A percentile compares a stretch with the other conserved stretches of the same genome.
phyloP scores from a whole-genome alignment of 495 filamentous ascomycete species.

The Neurospora discreta region DNA sequence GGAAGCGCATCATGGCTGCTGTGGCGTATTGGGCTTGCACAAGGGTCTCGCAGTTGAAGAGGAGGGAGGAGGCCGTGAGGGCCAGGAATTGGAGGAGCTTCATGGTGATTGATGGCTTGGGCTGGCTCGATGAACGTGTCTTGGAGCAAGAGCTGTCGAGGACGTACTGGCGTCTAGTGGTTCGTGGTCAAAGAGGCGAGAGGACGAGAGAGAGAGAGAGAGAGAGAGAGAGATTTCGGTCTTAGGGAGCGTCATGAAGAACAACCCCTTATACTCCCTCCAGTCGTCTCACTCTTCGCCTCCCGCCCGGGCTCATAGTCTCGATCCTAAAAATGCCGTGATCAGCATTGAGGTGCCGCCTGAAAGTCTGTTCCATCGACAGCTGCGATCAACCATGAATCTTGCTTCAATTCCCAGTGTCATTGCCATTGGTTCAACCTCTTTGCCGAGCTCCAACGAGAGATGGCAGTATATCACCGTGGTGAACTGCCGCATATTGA shows the following conservation, averaged over 20 bases:
- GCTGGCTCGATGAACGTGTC: conserved; percentile 12
- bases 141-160: background rate
- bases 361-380: background rate
- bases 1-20: conserved; percentile 35
- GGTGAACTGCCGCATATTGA: conserved; percentile 6
- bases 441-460: background rate
- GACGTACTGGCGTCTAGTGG: background rate
- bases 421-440: background rate
- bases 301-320: background rate
- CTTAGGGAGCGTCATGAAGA: background rate
- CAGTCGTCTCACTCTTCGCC: background rate
- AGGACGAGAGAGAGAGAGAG: background rate
- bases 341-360: background rate
- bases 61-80: conserved; percentile 17
- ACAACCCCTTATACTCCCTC: background rate
- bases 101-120: conserved; percentile 2
- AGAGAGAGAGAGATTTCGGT: no score
- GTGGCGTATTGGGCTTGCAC: conserved; percentile 23
- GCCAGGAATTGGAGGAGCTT: conserved; percentile 13
- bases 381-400: background rate
- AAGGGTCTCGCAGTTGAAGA: conserved; percentile 12
- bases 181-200: background rate
- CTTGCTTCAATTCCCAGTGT: background rate
- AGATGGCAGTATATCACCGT: background rate
- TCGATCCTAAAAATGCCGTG: background rate